phyloP scores from a whole-genome alignment of 305 asterid species.

The Fraxinus sp. region DNA sequence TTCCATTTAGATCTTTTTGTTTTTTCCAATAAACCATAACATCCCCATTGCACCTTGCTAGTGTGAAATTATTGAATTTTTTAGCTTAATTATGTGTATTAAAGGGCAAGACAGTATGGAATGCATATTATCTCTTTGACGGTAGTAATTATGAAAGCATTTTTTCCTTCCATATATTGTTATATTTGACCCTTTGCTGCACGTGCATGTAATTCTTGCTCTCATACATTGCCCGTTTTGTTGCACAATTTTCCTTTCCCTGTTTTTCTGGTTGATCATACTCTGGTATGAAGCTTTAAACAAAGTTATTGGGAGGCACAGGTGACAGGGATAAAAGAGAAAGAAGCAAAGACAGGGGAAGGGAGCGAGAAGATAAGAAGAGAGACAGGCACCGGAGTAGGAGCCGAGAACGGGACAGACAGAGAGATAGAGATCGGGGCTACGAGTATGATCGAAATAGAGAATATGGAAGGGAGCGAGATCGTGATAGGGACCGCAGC shows the following conservation, averaged over 20 bases:
- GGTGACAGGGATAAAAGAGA: conserved; percentile 72
- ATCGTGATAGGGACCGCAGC: conserved; percentile 62
- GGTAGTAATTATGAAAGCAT: neutral
- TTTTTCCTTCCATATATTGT: neutral
- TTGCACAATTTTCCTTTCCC: neutral
- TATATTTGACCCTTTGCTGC: neutral
- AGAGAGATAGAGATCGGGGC: conserved; percentile 64
- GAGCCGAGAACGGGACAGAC: conserved; percentile 62
- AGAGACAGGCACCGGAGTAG: conserved; percentile 70
- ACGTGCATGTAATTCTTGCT: neutral
- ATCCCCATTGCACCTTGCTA: neutral
- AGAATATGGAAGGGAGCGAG: conserved; percentile 63
- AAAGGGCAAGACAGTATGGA: neutral
- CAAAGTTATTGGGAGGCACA: conserved; percentile 30
- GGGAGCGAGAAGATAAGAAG: conserved; percentile 61
- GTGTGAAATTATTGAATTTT: neutral
- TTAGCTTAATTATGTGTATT: neutral
- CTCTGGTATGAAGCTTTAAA: conserved; percentile 6
- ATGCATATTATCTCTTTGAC: neutral
- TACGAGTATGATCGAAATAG: conserved; percentile 63
- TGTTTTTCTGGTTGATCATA: neutral
- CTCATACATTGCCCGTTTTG: neutral
- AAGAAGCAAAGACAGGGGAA: conserved; percentile 65
- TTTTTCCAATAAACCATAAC: neutral
- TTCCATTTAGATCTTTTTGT: neutral